A percentile compares a stretch with the other conserved stretches of the same genome.
Conservation (phyloP, 805 yeast genomes). For the Wickerhamomyces xylosicus region DNA sequence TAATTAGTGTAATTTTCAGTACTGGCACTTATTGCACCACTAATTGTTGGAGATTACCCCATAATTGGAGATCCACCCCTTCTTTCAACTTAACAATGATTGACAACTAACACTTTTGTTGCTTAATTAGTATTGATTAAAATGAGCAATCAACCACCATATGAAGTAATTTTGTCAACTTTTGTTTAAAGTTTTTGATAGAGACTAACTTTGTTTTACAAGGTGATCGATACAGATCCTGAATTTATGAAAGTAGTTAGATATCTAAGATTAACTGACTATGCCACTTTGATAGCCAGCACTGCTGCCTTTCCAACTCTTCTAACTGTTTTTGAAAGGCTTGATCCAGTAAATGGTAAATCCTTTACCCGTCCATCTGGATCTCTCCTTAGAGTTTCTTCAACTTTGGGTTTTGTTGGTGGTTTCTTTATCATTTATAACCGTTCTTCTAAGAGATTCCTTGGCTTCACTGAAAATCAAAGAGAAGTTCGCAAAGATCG, state of each 20-base stretch:
- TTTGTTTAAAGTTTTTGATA: too few species aligned
- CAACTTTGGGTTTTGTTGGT: constrained; percentile 54
- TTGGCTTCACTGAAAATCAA: constrained; percentile 67
- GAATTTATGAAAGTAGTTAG: constrained; percentile 60
- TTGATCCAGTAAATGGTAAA: constrained; percentile 38
- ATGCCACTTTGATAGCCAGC: constrained; percentile 35
- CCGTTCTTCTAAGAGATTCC: constrained; percentile 58
- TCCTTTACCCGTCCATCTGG: constrained; percentile 40
- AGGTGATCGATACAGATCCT: constrained; percentile 73
- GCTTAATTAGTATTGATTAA: too few species aligned
- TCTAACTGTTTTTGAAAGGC: constrained; percentile 32
- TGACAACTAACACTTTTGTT: too few species aligned
- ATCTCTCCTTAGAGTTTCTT: constrained; percentile 46
- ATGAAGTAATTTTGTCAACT: too few species aligned
- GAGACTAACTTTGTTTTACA: too few species aligned
- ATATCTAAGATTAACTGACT: constrained; percentile 64
- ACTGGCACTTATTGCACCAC: too few species aligned
- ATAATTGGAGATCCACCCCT: too few species aligned
- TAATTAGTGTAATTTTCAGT: too few species aligned
- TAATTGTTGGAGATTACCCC: too few species aligned
- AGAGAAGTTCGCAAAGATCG: constrained; percentile 67
- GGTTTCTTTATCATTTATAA: constrained; percentile 69
- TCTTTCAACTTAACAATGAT: too few species aligned
- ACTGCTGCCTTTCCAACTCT: constrained; percentile 41
- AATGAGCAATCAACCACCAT: too few species aligned